Evolutionary conservation across 2,329 filamentous ascomycete genomes (phyloP).

Genomic region (Calonectria hawksworthii): DNA sequence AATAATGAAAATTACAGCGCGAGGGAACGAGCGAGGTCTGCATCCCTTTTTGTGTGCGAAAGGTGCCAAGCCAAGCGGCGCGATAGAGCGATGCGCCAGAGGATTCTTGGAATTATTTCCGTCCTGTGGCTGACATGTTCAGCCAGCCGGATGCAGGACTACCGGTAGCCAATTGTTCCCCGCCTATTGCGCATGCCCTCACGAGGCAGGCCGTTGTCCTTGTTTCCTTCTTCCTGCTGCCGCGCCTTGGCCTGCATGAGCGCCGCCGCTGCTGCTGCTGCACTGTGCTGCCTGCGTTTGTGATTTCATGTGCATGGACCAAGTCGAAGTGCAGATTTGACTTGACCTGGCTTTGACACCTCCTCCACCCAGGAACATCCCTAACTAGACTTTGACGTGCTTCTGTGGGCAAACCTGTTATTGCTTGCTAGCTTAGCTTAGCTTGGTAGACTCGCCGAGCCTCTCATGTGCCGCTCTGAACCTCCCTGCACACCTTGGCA

Average conservation of each 20-base stretch:
- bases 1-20: not conserved
- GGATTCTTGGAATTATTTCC: not conserved
- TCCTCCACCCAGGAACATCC: not conserved
- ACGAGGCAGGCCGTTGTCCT: conserved; percentile 1
- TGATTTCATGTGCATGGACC: conserved; percentile 2
- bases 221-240: conserved; percentile 17
- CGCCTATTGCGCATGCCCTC: conserved; percentile 38
- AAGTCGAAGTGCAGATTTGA: not conserved
- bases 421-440: not conserved
- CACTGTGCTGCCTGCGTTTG: not conserved
- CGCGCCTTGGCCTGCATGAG: conserved; percentile 43
- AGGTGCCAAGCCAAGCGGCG: not conserved
- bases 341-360: not conserved
- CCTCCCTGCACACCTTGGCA: not conserved
- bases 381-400: not conserved
- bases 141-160: conserved; percentile 1
- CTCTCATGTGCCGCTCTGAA: conserved; percentile 3
- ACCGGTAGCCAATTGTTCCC: conserved; percentile 36
- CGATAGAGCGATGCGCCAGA: not conserved
- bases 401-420: not conserved
- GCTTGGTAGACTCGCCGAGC: conserved; percentile 4
- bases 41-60: not conserved
- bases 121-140: not conserved
- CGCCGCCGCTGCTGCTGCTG: not conserved
- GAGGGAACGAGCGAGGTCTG: not conserved